Base-by-base conservation (phyloP, 352 stramenopile genomes). In the Pythium dissotocum region DNA sequence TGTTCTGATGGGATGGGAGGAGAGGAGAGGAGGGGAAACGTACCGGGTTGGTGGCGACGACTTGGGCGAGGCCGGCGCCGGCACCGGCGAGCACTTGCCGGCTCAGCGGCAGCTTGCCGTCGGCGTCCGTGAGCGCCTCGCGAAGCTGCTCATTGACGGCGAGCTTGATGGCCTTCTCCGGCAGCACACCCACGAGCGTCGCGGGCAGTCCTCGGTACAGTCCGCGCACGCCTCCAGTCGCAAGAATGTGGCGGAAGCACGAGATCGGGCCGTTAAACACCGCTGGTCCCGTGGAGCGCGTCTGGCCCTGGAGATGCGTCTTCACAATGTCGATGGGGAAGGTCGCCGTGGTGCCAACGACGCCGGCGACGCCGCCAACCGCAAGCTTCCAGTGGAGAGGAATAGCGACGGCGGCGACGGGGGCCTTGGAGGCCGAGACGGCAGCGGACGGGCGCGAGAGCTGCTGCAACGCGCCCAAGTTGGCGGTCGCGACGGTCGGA, bases 261-360 rank as follows among this genome's bases (percentile, higher is more conserved):
- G 90, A 81, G 30, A 89, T 36, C 42, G 89, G 84, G 1, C 87
- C 86, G 2, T 57, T 81, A 72, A 90, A 93, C 38, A 78, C 62
- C 65, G 85, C 58, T 7, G 62, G 54, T 1, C 69, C 78, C 12
- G 77, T 67, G 3, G 71, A 71, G 38, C 73, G 70, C 40, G 77
- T 86, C 61, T 88, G 79, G 51, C 83, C 93, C 75, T 98, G 93
- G 69, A 98, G 75, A 26, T 95, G 83, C 14, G 93, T 98, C 80
- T 98, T 98, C 69, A 97, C 83, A 56, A 98, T 88, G 79, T 98
- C 93, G 61, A 98, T 88, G 48, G 93, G 92, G 78, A 97, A 98
- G 12, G 96, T 94, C 10, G 85, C 68, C 40, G 81, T 77, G 61
- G 92, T 88, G 52, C 90, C 93, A 40, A 97, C 78, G 59, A 86